Evolutionary conservation across 2,329 filamentous ascomycete genomes (phyloP), one percentile per base, ranked within the genome.

Genomic region (Pestalotiopsis sp.): DNA sequence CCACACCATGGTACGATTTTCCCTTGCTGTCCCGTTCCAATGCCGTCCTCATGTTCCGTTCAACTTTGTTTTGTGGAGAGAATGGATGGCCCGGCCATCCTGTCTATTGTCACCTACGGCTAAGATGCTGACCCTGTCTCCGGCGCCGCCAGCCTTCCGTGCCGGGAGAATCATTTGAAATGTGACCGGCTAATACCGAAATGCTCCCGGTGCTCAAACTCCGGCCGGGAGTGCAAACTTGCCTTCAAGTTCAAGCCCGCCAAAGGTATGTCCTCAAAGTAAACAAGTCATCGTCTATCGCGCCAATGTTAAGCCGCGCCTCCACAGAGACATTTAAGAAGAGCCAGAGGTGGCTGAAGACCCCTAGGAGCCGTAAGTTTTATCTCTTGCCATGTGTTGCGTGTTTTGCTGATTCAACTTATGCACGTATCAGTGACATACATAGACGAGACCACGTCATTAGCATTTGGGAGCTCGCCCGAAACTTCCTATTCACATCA

Each of bases 101-200:
- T 52, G 45, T n/a, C 45, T 9, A 36, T 52, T 52, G 45, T n/a
- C 17, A n/a, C 17, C 20, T n/a, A n/a, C 45, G 45, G 45, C 45
- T 52, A 52, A 52, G 45, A 52, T 52, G 45, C 45, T 52, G 45
- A 52, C 45, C 45, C 20, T 17, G 45, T 69, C 64, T 65, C 57
- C 65, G 57, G 17, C 52, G 36, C 49, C 39, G 39, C 68, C 72
- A 85, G 83, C 72, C 79, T 82, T 72, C 83, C 81, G 61, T 85
- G 83, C 74, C 81, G 83, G 70, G 80, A 83, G 68, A 81, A 84
- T 71, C 83, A 85, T 72, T 74, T 85, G 17, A 84, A 82, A 78
- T 85, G 83, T 73, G 83, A 84, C 67, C 79, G 82, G 58, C 71
- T 72, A 25, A 75, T 74, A 49, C 77, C 77, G 23, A 74, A 71